A percentile compares a stretch with the other conserved stretches of the same genome.
These are phyloP conservation scores for Lyophyllum atratum DNA, from an alignment of 768 basidiomycete genomes.

Conservation along the genomic window DNA sequence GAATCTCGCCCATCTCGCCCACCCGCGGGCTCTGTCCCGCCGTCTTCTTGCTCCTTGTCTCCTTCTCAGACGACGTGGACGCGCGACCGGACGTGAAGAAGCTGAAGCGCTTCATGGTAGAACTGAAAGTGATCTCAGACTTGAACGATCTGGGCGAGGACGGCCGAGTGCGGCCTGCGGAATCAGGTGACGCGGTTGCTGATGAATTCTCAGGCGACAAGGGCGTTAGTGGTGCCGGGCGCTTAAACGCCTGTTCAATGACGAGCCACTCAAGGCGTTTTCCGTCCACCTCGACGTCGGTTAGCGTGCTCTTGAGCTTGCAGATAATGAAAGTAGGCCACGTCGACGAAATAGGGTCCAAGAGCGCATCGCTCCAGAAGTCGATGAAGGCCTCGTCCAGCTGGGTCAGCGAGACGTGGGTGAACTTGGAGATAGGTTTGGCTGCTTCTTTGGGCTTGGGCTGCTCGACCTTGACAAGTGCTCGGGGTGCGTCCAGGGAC, in stretches of 20 bases:
- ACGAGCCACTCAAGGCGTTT: constrained; percentile 64
- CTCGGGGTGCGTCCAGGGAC: constrained; percentile 25
- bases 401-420: constrained; percentile 49
- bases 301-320: constrained; percentile 53
- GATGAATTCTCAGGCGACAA: constrained; percentile 14
- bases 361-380: constrained; percentile 76
- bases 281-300: constrained; percentile 29
- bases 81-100: constrained; percentile 50
- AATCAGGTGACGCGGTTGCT: constrained; percentile 14
- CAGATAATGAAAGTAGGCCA: constrained; percentile 77
- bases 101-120: constrained; percentile 64
- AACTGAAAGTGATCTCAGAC: constrained; percentile 47
- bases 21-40: constrained; percentile 37
- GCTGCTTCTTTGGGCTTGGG: constrained; percentile 21
- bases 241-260: constrained; percentile 61
- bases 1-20: constrained; percentile 73
- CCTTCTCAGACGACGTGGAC: constrained; percentile 31
- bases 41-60: constrained; percentile 36
- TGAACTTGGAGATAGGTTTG: constrained; percentile 39
- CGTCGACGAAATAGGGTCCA: constrained; percentile 62
- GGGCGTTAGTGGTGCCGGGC: constrained; percentile 33
- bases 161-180: constrained; percentile 27
- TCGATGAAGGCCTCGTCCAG: constrained; percentile 84
- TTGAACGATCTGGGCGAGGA: constrained; percentile 45
- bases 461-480: constrained; percentile 14